These are phyloP conservation scores for Tylopilus vinaceipallidus DNA, from an alignment of 768 basidiomycete species.

Conservation along the genomic window DNA sequence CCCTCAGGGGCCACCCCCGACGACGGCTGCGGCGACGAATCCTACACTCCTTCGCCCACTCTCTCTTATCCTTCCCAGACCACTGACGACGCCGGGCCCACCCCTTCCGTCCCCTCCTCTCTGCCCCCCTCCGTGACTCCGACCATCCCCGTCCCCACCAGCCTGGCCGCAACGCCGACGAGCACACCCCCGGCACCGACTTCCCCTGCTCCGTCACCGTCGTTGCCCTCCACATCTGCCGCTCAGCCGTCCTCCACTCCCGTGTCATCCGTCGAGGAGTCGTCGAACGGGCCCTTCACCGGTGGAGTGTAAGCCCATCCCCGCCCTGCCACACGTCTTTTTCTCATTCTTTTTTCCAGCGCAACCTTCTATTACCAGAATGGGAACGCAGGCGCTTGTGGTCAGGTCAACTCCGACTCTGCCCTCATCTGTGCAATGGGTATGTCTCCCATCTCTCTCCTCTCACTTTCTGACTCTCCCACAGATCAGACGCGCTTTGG, in stretches of 20 bases:
- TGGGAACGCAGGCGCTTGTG: constrained; percentile 80
- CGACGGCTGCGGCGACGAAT: background rate
- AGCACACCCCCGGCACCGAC: background rate
- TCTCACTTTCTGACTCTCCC: constrained; percentile 1
- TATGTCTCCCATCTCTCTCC: constrained; percentile 26
- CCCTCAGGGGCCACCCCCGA: background rate
- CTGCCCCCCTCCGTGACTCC: background rate
- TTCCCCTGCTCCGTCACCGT: background rate
- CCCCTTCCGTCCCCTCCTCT: background rate
- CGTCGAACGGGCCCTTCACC: constrained; percentile 27
- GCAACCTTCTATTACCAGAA: constrained; percentile 72
- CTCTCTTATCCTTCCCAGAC: background rate
- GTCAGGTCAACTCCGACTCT: constrained; percentile 52
- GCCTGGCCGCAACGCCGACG: background rate
- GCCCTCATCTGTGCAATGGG: constrained; percentile 64
- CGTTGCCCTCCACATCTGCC: background rate
- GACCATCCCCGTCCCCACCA: background rate
- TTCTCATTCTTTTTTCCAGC: constrained; percentile 29
- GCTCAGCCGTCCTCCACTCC: background rate
- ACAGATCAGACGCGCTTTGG: constrained; percentile 55
- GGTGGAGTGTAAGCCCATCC: constrained; percentile 43
- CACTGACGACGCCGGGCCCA: background rate
- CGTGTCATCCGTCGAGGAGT: background rate
- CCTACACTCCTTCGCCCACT: background rate
- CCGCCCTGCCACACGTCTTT: background rate